Evolutionary conservation across 1,139 yeast species (phyloP).

Genomic region (Suhomyces chickasaworum): DNA sequence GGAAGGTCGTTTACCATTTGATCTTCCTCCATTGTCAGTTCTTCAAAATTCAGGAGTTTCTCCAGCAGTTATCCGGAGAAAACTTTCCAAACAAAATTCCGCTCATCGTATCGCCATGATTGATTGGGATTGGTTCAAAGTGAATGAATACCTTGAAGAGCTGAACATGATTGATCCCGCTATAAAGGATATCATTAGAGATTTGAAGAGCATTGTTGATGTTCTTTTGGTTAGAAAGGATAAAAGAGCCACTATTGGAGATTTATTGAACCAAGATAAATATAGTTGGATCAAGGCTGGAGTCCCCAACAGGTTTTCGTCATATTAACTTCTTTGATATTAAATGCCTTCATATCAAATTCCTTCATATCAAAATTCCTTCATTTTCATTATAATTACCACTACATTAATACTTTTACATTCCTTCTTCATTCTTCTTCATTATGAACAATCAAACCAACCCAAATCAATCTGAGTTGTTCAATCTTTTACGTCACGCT

Average conservation of each 20-base stretch:
- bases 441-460: no score
- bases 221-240: slow-evolving; percentile 43
- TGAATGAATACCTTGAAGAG: slow-evolving; percentile 23
- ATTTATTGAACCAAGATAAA: slow-evolving; percentile 14
- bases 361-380: no score
- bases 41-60: slow-evolving; percentile 35
- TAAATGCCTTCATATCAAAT: background rate
- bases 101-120: slow-evolving; percentile 91
- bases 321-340: background rate
- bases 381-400: no score
- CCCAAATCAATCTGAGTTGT: background rate
- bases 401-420: background rate
- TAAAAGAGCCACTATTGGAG: slow-evolving; percentile 23
- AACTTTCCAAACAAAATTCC: slow-evolving; percentile 59
- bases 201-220: slow-evolving; percentile 37
- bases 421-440: background rate
- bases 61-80: slow-evolving; percentile 50
- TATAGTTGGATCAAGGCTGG: slow-evolving; percentile 26
- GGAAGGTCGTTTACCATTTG: slow-evolving; percentile 89
- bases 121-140: slow-evolving; percentile 81
- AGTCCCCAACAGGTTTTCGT: slow-evolving; percentile 15
- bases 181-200: slow-evolving; percentile 26
- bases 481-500: slow-evolving; percentile 2
- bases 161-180: slow-evolving; percentile 18
- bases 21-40: slow-evolving; percentile 52